Conservation (phyloP, 1,139 yeast species). For the Magnusiomyces fungicola region DNA sequence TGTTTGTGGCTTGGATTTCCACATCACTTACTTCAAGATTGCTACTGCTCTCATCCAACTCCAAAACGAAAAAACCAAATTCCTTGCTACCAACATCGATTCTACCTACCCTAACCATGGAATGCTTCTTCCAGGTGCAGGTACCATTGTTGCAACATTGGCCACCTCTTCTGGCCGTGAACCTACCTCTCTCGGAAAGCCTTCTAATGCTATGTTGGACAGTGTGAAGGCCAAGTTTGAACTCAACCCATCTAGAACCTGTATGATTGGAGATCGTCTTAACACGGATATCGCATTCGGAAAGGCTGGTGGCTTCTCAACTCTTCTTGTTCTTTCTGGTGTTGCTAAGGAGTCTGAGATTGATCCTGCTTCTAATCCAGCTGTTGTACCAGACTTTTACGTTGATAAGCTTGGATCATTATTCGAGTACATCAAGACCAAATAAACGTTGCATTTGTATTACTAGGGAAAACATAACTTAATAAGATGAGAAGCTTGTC, state of each 20-base stretch:
- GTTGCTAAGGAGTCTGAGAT: slow-evolving; percentile 69
- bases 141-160: slow-evolving; percentile 79
- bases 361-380: slow-evolving; percentile 33
- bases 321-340: slow-evolving; percentile 83
- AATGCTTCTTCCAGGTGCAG: slow-evolving; percentile 85
- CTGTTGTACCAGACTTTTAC: slow-evolving; percentile 56
- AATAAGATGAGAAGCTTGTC: background rate
- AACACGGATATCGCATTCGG: slow-evolving; percentile 96
- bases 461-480: background rate
- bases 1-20: slow-evolving; percentile 88
- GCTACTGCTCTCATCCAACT: slow-evolving; percentile 79
- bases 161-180: slow-evolving; percentile 67
- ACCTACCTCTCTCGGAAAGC: slow-evolving; percentile 85
- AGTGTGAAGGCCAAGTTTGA: slow-evolving; percentile 67
- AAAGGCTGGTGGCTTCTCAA: slow-evolving; percentile 70
- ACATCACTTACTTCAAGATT: slow-evolving; percentile 71
- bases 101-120: slow-evolving; percentile 92
- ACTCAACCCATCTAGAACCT: slow-evolving; percentile 54
- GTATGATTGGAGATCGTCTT: slow-evolving; percentile 93
- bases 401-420: slow-evolving; percentile 73
- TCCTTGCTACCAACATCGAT: slow-evolving; percentile 92
- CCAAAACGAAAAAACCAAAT: slow-evolving; percentile 57
- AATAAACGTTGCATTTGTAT: background rate
- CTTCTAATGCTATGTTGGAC: slow-evolving; percentile 83
- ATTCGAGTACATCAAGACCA: slow-evolving; percentile 37